Evolutionary conservation across 2,329 filamentous ascomycete genomes (phyloP).

Genomic region (Ambrosiella cleistominuta): DNA sequence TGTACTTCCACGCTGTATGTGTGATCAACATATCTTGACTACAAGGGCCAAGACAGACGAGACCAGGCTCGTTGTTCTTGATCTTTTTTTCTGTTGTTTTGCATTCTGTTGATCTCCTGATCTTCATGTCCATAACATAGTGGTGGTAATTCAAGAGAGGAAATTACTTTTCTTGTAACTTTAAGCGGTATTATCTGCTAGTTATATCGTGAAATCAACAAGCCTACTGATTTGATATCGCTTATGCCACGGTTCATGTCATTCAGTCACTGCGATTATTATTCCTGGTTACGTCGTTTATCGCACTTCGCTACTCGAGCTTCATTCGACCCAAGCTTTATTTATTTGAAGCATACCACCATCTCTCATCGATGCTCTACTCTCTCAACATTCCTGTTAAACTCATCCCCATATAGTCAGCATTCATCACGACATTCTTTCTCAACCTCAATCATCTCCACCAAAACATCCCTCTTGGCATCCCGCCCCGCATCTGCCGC

Average conservation of each 20-base stretch:
- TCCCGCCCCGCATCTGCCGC: conserved; percentile 3
- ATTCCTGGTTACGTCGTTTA: not conserved
- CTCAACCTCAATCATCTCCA: not conserved
- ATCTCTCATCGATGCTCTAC: not conserved
- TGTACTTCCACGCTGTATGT: no score
- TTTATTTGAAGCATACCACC: not conserved
- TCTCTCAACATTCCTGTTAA: not conserved
- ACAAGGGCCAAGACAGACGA: not conserved
- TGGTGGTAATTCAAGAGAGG: no score
- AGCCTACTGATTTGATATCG: not conserved
- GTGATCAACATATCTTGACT: no score
- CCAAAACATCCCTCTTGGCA: not conserved
- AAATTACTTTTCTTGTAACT: not conserved
- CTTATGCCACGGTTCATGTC: not conserved
- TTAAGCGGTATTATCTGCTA: not conserved
- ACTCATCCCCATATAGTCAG: not conserved
- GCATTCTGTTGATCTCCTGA: not conserved
- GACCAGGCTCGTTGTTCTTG: conserved; percentile 1
- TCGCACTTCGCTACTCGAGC: not conserved
- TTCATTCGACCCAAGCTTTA: not conserved
- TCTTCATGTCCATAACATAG: no score
- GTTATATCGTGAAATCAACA: not conserved
- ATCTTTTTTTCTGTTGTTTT: not conserved
- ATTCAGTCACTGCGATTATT: not conserved
- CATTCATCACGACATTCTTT: not conserved